These are phyloP conservation scores for Ophiostoma fasciatum DNA, from an alignment of 2,329 filamentous ascomycete genomes.

Conservation along the genomic window DNA sequence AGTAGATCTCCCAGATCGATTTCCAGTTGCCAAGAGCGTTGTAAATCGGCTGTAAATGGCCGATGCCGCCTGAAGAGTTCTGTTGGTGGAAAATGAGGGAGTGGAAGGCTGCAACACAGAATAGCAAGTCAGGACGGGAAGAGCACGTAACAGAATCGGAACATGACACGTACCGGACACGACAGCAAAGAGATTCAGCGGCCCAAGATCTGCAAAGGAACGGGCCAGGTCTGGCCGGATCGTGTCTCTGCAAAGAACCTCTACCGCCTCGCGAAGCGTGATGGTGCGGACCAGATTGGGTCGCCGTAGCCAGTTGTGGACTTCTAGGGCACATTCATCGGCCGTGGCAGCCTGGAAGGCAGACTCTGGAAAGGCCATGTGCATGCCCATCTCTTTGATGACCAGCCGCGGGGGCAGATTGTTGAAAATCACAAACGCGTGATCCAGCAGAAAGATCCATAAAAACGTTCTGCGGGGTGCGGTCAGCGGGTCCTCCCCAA, in stretches of 20 bases:
- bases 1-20: constrained; percentile 2
- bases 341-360: constrained; percentile 3
- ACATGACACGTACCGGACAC: too few relatives aligned
- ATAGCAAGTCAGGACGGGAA: too few relatives aligned
- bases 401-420: constrained; percentile 6
- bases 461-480: too few relatives aligned
- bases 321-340: background rate
- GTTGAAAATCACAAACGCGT: constrained; percentile 7
- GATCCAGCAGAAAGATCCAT: constrained; percentile 4
- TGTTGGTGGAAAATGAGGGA: constrained; percentile 3
- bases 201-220: background rate
- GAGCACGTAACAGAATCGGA: too few relatives aligned
- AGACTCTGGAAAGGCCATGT: constrained; percentile 4
- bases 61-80: constrained; percentile 4
- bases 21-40: constrained; percentile 3
- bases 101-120: constrained; percentile 4
- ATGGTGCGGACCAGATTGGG: background rate
- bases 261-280: background rate
- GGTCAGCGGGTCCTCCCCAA: too few relatives aligned
- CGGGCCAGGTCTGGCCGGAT: background rate
- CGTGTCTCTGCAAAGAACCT: background rate
- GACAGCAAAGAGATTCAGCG: background rate
- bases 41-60: constrained; percentile 1
- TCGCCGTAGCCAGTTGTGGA: background rate
- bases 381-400: constrained; percentile 7